Evolutionary conservation across 768 basidiomycete species (phyloP), one percentile per base, ranked within the genome.

Genomic region (Cystoderma amianthinum): DNA sequence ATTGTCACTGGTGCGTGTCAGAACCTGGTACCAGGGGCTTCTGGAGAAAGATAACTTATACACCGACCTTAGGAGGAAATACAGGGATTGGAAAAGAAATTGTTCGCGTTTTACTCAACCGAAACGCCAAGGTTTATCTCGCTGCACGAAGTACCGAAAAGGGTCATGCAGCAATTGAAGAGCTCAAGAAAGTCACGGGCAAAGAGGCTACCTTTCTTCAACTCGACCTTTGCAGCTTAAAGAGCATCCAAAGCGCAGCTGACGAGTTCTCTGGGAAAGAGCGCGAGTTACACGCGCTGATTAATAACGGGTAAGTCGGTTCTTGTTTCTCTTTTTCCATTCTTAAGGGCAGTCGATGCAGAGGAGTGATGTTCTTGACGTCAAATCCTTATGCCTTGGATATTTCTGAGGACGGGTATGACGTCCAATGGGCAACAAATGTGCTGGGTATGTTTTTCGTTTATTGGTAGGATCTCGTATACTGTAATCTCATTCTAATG

Each of bases 71-170:
- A n/a, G n/a, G n/a, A n/a, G n/a, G n/a, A n/a, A n/a, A n/a, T n/a
- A n/a, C n/a, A n/a, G n/a, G n/a, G n/a, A n/a, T n/a, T n/a, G n/a
- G n/a, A n/a, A n/a, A n/a, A n/a, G n/a, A n/a, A n/a, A n/a, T 11
- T 36, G 35, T 18, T 36, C 20, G 23, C 32, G 69, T 60, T 2
- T 68, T 83, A 5, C 60, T 85, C 13, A 28, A 47, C 7, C 76
- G 76, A 47, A 65, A 71, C 44, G 74, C 69, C 18, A 72, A 65
- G 36, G 76, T 80, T 2, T 81, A 78, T 51, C 49, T 80, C n/a
- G 72, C 70, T 0, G 58, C 63, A 16, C 64, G 76, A 2, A 62
- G 54, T 41, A 35, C 57, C 41, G 49, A 53, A 17, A 78, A 65
- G 42, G 67, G 62, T 2, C 48, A 59, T n/a, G 51, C 45, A 10